phyloP scores from a whole-genome alignment of 1,284 basidiomycete species.

The Peniophora sp. region DNA sequence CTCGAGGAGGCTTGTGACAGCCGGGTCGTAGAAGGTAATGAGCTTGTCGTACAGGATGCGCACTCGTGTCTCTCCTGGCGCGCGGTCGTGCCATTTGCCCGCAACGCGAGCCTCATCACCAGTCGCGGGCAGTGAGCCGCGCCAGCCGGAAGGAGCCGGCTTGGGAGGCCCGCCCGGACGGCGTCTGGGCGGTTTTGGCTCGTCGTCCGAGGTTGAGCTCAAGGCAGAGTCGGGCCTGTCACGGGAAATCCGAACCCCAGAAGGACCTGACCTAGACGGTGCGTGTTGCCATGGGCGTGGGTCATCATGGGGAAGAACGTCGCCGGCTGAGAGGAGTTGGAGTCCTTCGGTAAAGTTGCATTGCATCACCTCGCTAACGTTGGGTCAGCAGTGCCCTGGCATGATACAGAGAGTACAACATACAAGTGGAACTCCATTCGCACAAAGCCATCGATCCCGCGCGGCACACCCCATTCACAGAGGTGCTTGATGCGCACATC shows the following conservation, averaged over 20 bases:
- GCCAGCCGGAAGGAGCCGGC: conserved; percentile 9
- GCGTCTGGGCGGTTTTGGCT: neutral
- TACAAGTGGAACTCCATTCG: conserved; percentile 46
- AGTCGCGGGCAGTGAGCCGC: conserved; percentile 6
- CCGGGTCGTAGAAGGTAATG: conserved; percentile 36
- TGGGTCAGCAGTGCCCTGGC: neutral
- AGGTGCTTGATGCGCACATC: conserved; percentile 7
- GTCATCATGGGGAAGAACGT: conserved; percentile 4
- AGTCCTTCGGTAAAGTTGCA: conserved; percentile 38
- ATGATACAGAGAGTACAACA: conserved; percentile 9
- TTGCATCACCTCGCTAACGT: conserved; percentile 40
- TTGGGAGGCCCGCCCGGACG: neutral
- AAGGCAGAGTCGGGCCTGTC: no score
- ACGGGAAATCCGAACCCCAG: neutral
- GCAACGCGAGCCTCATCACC: conserved; percentile 13
- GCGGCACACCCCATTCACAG: conserved; percentile 11
- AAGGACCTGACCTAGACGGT: neutral
- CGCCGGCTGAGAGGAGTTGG: conserved; percentile 24
- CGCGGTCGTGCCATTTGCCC: conserved; percentile 32
- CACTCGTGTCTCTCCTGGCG: conserved; percentile 36
- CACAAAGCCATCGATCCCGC: conserved; percentile 11
- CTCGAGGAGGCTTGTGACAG: conserved; percentile 25
- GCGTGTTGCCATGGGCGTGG: neutral
- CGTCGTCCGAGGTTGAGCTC: neutral
- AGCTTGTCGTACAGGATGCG: conserved; percentile 29